phyloP scores from a whole-genome alignment of 495 filamentous ascomycete species.

The Polyplosphaeria fusca region DNA sequence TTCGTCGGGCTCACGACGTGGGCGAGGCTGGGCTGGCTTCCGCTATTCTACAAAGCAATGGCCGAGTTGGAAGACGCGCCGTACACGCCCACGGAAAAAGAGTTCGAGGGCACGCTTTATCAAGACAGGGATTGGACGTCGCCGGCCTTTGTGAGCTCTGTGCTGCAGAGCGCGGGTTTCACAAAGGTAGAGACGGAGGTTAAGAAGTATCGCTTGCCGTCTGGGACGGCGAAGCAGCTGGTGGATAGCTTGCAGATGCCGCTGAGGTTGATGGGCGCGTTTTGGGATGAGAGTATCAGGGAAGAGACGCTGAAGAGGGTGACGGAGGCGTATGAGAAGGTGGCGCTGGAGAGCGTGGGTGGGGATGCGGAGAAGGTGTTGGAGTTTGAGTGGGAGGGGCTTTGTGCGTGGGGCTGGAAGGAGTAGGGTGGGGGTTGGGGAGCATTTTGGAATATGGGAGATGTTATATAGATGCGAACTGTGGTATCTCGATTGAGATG shows the following conservation, averaged over 20 bases:
- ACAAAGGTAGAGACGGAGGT: not conserved
- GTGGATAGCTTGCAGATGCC: constrained; percentile 1
- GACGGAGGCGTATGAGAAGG: not conserved
- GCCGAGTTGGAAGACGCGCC: not conserved
- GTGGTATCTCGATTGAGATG: too few relatives aligned
- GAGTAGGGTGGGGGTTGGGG: too few relatives aligned
- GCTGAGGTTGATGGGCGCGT: constrained; percentile 1
- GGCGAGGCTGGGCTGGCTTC: constrained; percentile 4
- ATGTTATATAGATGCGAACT: too few relatives aligned
- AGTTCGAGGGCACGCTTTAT: not conserved
- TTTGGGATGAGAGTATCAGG: constrained; percentile 8
- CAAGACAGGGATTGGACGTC: not conserved
- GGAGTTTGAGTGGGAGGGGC: not conserved
- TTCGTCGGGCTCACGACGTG: constrained; percentile 14
- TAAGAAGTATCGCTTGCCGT: not conserved
- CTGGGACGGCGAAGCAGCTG: constrained; percentile 5
- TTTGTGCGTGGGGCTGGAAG: constrained; percentile 14
- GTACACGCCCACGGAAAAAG: not conserved
- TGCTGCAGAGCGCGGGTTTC: constrained; percentile 2
- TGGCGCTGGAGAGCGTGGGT: not conserved
- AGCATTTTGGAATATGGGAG: too few relatives aligned
- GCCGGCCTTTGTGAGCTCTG: not conserved
- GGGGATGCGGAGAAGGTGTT: not conserved
- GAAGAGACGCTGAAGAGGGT: not conserved
- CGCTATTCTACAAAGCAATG: not conserved